A percentile compares a stretch with the other conserved stretches of the same genome.
Evolutionary conservation across 257 asterid genomes (phyloP).

Genomic region (Rubia yunnanensis): DNA sequence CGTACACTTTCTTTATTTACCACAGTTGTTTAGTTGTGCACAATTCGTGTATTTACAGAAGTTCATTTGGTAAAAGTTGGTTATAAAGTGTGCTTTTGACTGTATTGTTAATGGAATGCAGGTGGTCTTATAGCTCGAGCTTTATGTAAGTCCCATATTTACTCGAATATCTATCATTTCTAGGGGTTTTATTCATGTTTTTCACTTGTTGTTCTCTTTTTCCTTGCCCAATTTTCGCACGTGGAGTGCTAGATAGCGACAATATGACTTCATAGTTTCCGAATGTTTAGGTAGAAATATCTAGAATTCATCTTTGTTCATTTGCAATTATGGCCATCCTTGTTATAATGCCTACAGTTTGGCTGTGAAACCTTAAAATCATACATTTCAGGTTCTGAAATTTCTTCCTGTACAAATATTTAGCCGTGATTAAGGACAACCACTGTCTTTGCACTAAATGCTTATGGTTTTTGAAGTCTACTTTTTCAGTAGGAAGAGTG

Average conservation of each 20-base stretch:
- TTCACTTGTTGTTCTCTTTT: neutral
- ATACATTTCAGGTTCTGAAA: constrained; percentile 59
- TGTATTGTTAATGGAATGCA: constrained; percentile 32
- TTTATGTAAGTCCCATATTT: constrained; percentile 54
- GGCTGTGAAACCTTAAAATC: constrained; percentile 83
- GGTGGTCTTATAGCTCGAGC: constrained; percentile 65
- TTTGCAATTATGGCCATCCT: constrained; percentile 65
- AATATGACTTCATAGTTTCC: constrained; percentile 61
- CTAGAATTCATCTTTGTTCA: constrained; percentile 59
- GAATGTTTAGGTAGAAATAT: constrained; percentile 32
- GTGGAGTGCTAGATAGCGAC: constrained; percentile 84
- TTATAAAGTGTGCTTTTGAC: constrained; percentile 20
- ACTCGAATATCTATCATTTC: constrained; percentile 10
- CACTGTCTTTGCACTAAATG: neutral
- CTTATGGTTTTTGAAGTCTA: neutral
- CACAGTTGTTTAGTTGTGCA: too few species aligned
- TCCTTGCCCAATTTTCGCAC: constrained; percentile 53
- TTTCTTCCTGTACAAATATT: neutral
- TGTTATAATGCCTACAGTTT: constrained; percentile 82
- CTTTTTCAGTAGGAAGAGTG: constrained; percentile 69
- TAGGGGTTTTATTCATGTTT: neutral
- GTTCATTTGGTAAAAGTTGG: too few species aligned
- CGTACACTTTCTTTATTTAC: too few species aligned
- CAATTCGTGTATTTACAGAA: too few species aligned
- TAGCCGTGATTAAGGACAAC: neutral